Base-by-base conservation (phyloP, 148 eudicot genomes). In the Tetragonia tetragonoides region DNA sequence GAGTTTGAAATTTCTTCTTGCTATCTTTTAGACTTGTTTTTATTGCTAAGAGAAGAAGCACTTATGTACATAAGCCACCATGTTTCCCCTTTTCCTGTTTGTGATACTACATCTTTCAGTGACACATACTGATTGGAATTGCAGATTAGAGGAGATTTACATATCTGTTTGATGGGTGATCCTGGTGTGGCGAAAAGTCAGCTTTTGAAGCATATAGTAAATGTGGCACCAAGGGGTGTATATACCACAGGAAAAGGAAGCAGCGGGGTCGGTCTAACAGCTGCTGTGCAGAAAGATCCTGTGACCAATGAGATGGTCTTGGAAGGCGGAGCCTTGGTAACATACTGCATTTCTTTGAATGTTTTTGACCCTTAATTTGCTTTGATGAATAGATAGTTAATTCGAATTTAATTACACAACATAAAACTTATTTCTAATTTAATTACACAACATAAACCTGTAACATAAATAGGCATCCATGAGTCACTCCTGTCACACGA, bases 171-270 rank as follows among this genome's bases (percentile, higher is more conserved):
- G 85, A 96, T 96, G 99, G 99, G 99, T 76, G 99, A 96, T 88
- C 99, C 99, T 75, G 98, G 98, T 75, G 99, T 96, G 80, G 99
- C 99, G 68, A 96, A 96, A 83, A 96, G 99, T 79, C 99, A 96
- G 93, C 97, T 96, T 79, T 86, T 96, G 44, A 96, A 96, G 84
- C 95, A 93, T 89, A 96, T 96, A 79, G 91, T 96, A 54, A 93
- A 91, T 78, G 98, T 96, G 78, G 99, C 99, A 77, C 99, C 99
- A 56, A 91, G 99, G 83, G 99, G 99, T 76, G 89, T 96, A 40
- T 96, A 96, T 82, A 96, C 99, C 62, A 96, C 99, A 21, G 99
- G 99, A 9, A 93, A 82, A 86, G 99, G 99, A 78, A 96, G 99
- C 85, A 96, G 99, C 85, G 99, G 99, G 59, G 99, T 96, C 84